phyloP scores from a whole-genome alignment of 805 yeast species.

The Cyberlindnera suaveolens region DNA sequence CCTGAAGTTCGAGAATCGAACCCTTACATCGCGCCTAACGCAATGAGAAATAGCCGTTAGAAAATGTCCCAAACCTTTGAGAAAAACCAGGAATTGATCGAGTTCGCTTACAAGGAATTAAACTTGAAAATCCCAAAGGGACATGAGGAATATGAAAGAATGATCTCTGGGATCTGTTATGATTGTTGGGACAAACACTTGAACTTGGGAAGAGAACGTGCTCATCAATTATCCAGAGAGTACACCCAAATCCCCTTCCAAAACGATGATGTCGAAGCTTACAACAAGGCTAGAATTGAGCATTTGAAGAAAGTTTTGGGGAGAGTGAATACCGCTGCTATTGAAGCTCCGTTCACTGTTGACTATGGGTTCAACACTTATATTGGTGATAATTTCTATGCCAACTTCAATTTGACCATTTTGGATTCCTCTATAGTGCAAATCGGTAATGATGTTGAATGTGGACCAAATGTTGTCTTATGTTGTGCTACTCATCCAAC shows the following conservation, averaged over 20 bases:
- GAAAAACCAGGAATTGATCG: no score
- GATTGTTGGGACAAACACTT: slow-evolving; percentile 17
- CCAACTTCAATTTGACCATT: slow-evolving; percentile 45
- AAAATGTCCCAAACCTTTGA: no score
- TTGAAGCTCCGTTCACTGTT: slow-evolving; percentile 53
- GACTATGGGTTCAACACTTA: slow-evolving; percentile 60
- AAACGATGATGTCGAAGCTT: slow-evolving; percentile 19
- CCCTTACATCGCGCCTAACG: no score
- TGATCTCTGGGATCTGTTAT: slow-evolving; percentile 34
- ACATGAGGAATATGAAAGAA: slow-evolving; percentile 39
- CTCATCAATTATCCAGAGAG: slow-evolving; percentile 20
- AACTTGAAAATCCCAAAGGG: neutral
- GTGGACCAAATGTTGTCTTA: slow-evolving; percentile 57
- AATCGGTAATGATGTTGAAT: slow-evolving; percentile 50
- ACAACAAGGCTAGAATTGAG: slow-evolving; percentile 29
- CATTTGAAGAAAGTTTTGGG: slow-evolving; percentile 43
- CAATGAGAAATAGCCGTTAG: no score
- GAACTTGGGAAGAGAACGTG: slow-evolving; percentile 13
- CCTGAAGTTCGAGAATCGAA: no score
- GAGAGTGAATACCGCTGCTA: slow-evolving; percentile 26
- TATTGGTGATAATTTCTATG: slow-evolving; percentile 51
- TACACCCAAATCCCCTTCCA: slow-evolving; percentile 19
- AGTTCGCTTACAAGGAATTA: no score
- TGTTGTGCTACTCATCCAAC: slow-evolving; percentile 59
- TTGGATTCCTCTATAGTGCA: slow-evolving; percentile 54